phyloP scores from a whole-genome alignment of 148 eudicot genomes.

The Rhododendron henanense region DNA sequence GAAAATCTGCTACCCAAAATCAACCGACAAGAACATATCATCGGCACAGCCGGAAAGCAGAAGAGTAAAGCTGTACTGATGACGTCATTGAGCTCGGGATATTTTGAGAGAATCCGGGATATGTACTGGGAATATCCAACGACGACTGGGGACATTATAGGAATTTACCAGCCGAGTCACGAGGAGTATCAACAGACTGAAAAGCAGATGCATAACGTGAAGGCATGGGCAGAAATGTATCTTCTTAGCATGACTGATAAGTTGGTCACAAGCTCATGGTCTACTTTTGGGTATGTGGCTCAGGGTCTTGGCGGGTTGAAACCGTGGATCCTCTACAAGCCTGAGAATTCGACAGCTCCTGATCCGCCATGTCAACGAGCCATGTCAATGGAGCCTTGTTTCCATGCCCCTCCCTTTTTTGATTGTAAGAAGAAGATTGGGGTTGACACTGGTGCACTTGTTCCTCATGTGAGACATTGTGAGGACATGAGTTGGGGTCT shows the following conservation, averaged over 20 bases:
- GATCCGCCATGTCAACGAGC: constrained; percentile 75
- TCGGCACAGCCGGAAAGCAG: constrained; percentile 21
- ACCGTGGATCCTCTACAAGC: constrained; percentile 88
- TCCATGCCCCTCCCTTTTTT: constrained; percentile 85
- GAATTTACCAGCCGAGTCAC: constrained; percentile 81
- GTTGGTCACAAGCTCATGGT: constrained; percentile 85
- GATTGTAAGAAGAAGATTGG: constrained; percentile 65
- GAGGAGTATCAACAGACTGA: constrained; percentile 71
- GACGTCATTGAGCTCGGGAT: constrained; percentile 68
- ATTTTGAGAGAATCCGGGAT: constrained; percentile 53
- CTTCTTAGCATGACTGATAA: constrained; percentile 75
- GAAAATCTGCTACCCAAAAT: constrained; percentile 67
- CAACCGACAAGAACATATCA: constrained; percentile 26
- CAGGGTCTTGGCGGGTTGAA: constrained; percentile 91
- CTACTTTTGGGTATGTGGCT: constrained; percentile 94
- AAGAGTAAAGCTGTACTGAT: constrained; percentile 63
- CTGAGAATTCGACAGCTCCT: constrained; percentile 61
- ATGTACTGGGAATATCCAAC: constrained; percentile 89
- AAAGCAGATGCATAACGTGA: constrained; percentile 58
- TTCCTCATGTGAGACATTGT: constrained; percentile 86
- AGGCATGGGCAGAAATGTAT: constrained; percentile 98
- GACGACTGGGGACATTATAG: constrained; percentile 52
- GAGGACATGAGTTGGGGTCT: constrained; percentile 97
- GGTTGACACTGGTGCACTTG: constrained; percentile 63
- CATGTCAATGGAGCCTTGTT: constrained; percentile 92